These are phyloP conservation scores for Aspergillus pseudoviridinutans DNA, from an alignment of 2,329 filamentous ascomycete genomes.

Conservation along the genomic window DNA sequence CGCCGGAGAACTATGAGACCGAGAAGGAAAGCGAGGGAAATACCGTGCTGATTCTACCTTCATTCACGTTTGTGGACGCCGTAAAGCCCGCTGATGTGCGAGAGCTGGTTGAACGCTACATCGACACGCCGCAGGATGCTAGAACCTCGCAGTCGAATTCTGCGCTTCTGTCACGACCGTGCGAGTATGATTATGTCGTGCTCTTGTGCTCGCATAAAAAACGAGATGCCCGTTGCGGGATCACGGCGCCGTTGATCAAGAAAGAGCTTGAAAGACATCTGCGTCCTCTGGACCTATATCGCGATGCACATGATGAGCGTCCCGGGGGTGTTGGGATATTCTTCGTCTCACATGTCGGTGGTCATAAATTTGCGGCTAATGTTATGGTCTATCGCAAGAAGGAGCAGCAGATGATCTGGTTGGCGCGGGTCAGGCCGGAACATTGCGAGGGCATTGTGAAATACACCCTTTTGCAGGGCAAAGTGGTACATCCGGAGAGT, in stretches of 20 bases:
- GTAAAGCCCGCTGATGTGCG: slow-evolving; percentile 64
- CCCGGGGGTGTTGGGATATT: slow-evolving; percentile 85
- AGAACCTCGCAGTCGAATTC: slow-evolving; percentile 48
- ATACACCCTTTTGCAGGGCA: slow-evolving; percentile 82
- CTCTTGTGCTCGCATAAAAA: slow-evolving; percentile 86
- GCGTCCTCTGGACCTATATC: slow-evolving; percentile 70
- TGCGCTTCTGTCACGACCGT: slow-evolving; percentile 51
- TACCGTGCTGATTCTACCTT: slow-evolving; percentile 73
- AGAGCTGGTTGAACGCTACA: slow-evolving; percentile 61
- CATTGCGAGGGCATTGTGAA: slow-evolving; percentile 85
- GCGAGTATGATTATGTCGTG: slow-evolving; percentile 75
- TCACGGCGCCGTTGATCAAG: slow-evolving; percentile 76
- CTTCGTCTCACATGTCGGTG: slow-evolving; percentile 88
- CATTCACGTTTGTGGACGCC: slow-evolving; percentile 74
- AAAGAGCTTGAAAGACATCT: slow-evolving; percentile 81
- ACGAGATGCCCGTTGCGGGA: slow-evolving; percentile 84
- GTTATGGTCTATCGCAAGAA: slow-evolving; percentile 74
- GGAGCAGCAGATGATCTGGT: slow-evolving; percentile 62
- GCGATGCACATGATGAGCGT: slow-evolving; percentile 76
- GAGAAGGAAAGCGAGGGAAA: slow-evolving; percentile 48
- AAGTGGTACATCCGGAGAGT: slow-evolving; percentile 78
- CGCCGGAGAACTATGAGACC: slow-evolving; percentile 11
- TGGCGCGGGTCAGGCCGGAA: slow-evolving; percentile 78
- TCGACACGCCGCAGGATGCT: slow-evolving; percentile 57
- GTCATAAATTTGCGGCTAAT: slow-evolving; percentile 91